Evolutionary conservation across 2,329 filamentous ascomycete genomes (phyloP).

Genomic region (Coleophoma cylindrospora): DNA sequence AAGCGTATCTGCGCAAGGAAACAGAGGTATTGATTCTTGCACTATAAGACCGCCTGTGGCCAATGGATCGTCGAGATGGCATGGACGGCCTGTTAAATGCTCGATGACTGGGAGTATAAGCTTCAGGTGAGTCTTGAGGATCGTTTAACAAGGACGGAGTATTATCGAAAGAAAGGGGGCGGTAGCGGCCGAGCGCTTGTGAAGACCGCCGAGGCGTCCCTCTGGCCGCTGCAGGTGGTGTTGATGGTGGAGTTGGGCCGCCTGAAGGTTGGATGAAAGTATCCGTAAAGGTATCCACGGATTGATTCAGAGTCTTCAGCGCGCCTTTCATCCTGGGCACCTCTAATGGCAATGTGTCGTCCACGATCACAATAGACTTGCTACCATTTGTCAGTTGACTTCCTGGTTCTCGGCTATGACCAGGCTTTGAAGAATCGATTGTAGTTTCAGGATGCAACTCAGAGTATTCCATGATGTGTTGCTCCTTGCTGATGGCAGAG

Average conservation of each 20-base stretch:
- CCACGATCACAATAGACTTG: constrained; percentile 82
- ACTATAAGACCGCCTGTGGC: constrained; percentile 9
- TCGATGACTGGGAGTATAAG: constrained; percentile 17
- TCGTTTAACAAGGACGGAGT: constrained; percentile 21
- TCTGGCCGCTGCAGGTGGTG: constrained; percentile 43
- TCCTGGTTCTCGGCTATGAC: constrained; percentile 7
- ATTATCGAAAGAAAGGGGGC: constrained; percentile 27
- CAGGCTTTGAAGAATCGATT: constrained; percentile 10
- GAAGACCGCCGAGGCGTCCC: constrained; percentile 51
- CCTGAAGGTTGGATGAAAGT: constrained; percentile 41
- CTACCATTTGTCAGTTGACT: constrained; percentile 61
- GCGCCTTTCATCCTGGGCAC: constrained; percentile 44
- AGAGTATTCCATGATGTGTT: constrained; percentile 16
- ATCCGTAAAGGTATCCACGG: constrained; percentile 49
- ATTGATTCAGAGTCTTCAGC: constrained; percentile 31
- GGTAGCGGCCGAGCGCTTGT: constrained; percentile 39
- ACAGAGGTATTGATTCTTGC: constrained; percentile 44
- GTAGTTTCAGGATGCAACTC: constrained; percentile 19
- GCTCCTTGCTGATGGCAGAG: constrained; percentile 10
- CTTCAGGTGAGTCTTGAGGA: constrained; percentile 15
- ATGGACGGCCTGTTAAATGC: constrained; percentile 13
- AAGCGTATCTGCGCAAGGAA: constrained; percentile 52
- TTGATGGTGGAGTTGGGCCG: constrained; percentile 56
- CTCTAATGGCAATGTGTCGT: constrained; percentile 43
- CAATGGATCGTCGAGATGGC: constrained; percentile 6